Base-by-base conservation (phyloP, 2,329 filamentous ascomycete species). In the Penicillium sp. region DNA sequence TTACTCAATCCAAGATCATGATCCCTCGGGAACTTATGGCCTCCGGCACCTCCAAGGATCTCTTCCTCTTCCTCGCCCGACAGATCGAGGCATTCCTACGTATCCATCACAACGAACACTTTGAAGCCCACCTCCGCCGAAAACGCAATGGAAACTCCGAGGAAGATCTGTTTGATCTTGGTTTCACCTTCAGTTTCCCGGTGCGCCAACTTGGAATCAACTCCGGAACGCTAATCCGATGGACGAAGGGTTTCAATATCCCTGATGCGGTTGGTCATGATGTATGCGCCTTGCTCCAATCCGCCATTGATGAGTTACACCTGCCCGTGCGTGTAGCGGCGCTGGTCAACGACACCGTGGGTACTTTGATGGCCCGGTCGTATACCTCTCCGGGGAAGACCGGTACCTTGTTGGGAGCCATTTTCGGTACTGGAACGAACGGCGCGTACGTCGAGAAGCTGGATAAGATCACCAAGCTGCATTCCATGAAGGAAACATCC, bases 231-330 rank as follows among this genome's bases (percentile, higher is more conserved):
- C 74, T 98, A 37, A 92, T 95, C 66, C 81, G 92, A 53, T 98
- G 92, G 92, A 98, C 92, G 41, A 98, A 98, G 72, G 92, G 92
- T 35, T 98, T 95, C 61, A 87, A 96, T 61, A 96, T 98, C 51
- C 77, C 81, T n/a, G 92, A 96, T 60, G 85, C 89, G 1, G 67
- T 98, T 41, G 92, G 90, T 54, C 84, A 95, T 67, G 92, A 98
- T 63, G 89, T 98, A 20, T 98, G 92, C 64, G 82, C 80, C 28
- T 71, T 98, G 46, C 75, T 98, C 23, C 92, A 98, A 67, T 70
- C 72, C 13, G 92, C 95, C 65, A 89, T 98, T 55, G 87, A 96
- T 67, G 79, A 79, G 44, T 77, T 95, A 26, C 73, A 80, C 42
- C 77, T 98, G 5, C 92, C 92, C 0, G 89, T 98, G 43, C 85